These are phyloP conservation scores for Cyclaneusma minus DNA, from an alignment of 2,329 filamentous ascomycete genomes.

Conservation along the genomic window DNA sequence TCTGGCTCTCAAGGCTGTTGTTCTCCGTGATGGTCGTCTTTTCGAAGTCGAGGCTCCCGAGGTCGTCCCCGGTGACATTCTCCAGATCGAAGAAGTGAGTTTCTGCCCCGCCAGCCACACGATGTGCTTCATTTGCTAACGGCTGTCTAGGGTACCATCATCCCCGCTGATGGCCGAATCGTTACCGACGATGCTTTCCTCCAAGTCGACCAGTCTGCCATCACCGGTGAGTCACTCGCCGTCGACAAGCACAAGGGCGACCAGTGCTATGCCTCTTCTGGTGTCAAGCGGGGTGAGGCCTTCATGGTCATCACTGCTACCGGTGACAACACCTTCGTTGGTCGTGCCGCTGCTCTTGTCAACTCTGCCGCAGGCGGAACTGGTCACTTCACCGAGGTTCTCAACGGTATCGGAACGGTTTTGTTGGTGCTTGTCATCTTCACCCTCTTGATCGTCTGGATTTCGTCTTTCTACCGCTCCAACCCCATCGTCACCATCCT, in stretches of 20 bases:
- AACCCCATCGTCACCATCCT: slow-evolving; percentile 68
- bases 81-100: slow-evolving; percentile 64
- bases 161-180: slow-evolving; percentile 76
- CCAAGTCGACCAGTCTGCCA: slow-evolving; percentile 83
- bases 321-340: slow-evolving; percentile 82
- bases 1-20: slow-evolving; percentile 72
- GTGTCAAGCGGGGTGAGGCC: slow-evolving; percentile 80
- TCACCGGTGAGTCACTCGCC: slow-evolving; percentile 82
- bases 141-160: slow-evolving; percentile 53
- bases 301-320: slow-evolving; percentile 71
- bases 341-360: slow-evolving; percentile 74
- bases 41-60: slow-evolving; percentile 70
- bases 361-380: slow-evolving; percentile 57
- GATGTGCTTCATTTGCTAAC: slow-evolving; percentile 4
- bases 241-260: slow-evolving; percentile 79
- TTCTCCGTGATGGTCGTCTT: slow-evolving; percentile 65
- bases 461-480: slow-evolving; percentile 77
- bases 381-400: slow-evolving; percentile 83
- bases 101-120: slow-evolving; percentile 1
- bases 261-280: slow-evolving; percentile 70
- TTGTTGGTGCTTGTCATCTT: slow-evolving; percentile 68
- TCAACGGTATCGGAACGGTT: slow-evolving; percentile 73
- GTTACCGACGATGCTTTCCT: slow-evolving; percentile 73
- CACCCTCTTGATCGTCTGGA: slow-evolving; percentile 71
- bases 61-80: slow-evolving; percentile 79